Evolutionary conservation across 2,329 filamentous ascomycete genomes (phyloP), one percentile per base, ranked within the genome.

Genomic region (Catunica adiposa): DNA sequence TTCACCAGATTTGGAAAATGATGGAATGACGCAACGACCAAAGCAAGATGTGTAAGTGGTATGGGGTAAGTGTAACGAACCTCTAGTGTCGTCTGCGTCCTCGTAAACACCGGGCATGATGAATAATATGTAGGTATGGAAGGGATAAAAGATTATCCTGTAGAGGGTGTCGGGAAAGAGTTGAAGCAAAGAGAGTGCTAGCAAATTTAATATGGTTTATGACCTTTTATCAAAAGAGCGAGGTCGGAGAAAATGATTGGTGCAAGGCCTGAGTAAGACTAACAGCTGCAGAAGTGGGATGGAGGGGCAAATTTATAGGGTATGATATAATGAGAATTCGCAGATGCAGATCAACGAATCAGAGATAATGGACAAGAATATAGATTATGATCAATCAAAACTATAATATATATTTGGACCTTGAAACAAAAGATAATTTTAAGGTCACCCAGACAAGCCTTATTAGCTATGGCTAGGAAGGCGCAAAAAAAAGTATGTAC

Each of bases 31-130:
- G 22, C 15, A 29, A 23, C 5, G 26, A 23, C 22, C 47, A 50
- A 40, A 53, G 17, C 2, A 40, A 22, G 17, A 40, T 34, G 29
- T 34, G 29, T 34, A 34, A 34, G 29, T 34, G 29, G 29, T 34
- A 5, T 34, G 29, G 11, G 29, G 29, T 34, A 40, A 53, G 14
- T 47, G 46, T 11, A 51, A 66, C 66, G 23, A 64, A 69, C 67
- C 64, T 68, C 67, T 66, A 59, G 66, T 67, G 56, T 69, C 66
- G 59, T 69, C 67, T 29, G 66, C 66, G 31, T 66, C 64, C 60
- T 66, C 64, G 59, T 67, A 64, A 60, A 67, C 61, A 58, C 65
- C 66, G 56, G 67, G 64, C 66, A 68, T 68, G 20, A 40, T 65
- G 60, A 47, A 52, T 54, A 50, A 51, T 53, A 58, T 53, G 46